Base-by-base conservation (phyloP, 2,329 filamentous ascomycete genomes). In the Pezicula rhizophila region DNA sequence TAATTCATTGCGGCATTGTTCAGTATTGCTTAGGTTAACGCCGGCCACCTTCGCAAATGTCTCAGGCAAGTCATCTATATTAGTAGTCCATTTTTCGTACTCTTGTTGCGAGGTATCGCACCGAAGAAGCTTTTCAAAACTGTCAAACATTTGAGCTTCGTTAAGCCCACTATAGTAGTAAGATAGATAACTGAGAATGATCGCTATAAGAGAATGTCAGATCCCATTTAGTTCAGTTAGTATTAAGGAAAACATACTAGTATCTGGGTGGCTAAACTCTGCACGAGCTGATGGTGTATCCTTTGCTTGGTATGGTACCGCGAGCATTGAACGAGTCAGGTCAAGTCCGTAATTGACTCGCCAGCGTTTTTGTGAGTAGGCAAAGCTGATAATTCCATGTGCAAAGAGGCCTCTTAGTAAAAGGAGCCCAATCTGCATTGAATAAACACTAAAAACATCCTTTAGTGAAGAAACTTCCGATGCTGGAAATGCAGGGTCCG, bases 311-410 rank as follows among this genome's bases (percentile, higher is more conserved):
- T 75, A 86, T 0, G 80, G 82, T 0, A 86, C 78, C 0, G 77
- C 76, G 0, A 85, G 69, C 44, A 61, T 67, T 0, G 73, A 77
- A 2, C 78, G 62, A 0, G 52, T 57, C 0, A 57, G 51, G 56
- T 80, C 74, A 0, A 78, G 66, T 0, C 84, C 83, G 50, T 82
- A 88, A 47, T 85, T 75, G 0, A 88, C 82, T 3, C 77, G 66
- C 78, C 79, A 88, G 1, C 82, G 68, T 56, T 86, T 87, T 12
- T 75, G 64, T 0, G 66, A 62, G 0, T 87, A 64, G 0, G 67
- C 68, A 49, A 82, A 84, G 0, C 56, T 56, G 0, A 87, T 56
- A 0, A 87, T 66, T 0, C 79, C 75, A 0, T 69, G 63, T 0
- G 78, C 76, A 8, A 87, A 61, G 0, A 87, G 67, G 0, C 84